phyloP scores from a whole-genome alignment of 441 rosid genomes.

The Adansonia gregorii region DNA sequence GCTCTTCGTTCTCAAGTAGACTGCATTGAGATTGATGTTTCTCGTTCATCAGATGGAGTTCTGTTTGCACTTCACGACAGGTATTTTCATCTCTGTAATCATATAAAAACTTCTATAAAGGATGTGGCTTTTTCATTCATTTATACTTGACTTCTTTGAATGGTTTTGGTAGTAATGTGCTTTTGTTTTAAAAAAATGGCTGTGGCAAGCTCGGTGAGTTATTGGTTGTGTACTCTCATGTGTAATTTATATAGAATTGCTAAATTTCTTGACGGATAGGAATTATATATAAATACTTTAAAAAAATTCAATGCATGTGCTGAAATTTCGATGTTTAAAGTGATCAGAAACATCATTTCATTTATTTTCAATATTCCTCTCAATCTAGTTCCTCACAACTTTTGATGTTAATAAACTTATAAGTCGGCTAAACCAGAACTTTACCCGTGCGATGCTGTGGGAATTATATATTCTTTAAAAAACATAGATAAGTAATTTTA shows the following conservation, averaged over 20 bases:
- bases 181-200: neutral
- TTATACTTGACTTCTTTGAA: conserved; percentile 5
- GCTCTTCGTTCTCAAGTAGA: conserved; percentile 80
- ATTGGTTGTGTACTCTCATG: neutral
- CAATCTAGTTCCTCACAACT: neutral
- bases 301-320: neutral
- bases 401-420: neutral
- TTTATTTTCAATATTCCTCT: neutral
- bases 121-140: conserved; percentile 7
- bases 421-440: neutral
- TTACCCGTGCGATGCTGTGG: no score
- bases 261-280: neutral
- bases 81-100: conserved; percentile 39
- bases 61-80: conserved; percentile 92
- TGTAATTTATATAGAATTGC: conserved; percentile 2
- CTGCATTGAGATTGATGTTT: conserved; percentile 93
- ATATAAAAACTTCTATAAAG: neutral
- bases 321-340: conserved; percentile 16
- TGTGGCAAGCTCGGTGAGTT: neutral
- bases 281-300: conserved; percentile 6
- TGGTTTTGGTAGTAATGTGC: neutral
- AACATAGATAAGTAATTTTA: no score
- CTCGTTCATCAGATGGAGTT: conserved; percentile 89
- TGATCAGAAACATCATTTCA: conserved; percentile 5
- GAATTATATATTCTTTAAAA: no score